Conservation (phyloP, 352 stramenopile genomes). For the Globisporangium apiculatum region DNA sequence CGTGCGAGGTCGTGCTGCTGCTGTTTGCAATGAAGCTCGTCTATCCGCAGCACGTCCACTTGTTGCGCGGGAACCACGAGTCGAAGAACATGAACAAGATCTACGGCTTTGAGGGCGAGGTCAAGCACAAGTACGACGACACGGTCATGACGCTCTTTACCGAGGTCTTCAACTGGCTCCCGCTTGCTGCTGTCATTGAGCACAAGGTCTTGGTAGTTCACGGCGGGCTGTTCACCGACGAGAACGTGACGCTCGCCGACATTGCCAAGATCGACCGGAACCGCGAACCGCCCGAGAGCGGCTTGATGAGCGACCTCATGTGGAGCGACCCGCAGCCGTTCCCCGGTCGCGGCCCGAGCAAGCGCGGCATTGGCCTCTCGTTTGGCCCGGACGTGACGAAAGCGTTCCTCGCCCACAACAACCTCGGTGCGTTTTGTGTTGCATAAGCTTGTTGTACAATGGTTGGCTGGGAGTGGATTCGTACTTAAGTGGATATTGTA, state of each 20-base stretch:
- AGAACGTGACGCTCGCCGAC: slow-evolving; percentile 91
- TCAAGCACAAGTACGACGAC: slow-evolving; percentile 99
- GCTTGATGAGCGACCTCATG: slow-evolving; percentile 89
- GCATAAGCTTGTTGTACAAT: not conserved
- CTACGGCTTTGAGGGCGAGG: slow-evolving; percentile 99
- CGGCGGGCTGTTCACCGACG: slow-evolving; percentile 93
- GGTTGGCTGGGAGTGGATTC: not conserved
- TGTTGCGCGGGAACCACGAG: slow-evolving; percentile 97
- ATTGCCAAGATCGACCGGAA: slow-evolving; percentile 96
- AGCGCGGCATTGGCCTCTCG: slow-evolving; percentile 95
- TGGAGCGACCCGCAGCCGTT: slow-evolving; percentile 98
- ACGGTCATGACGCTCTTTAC: slow-evolving; percentile 99
- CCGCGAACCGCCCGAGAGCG: slow-evolving; percentile 92
- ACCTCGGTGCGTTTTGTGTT: slow-evolving; percentile 59
- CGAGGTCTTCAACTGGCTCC: slow-evolving; percentile 98
- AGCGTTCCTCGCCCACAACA: slow-evolving; percentile 94
- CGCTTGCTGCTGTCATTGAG: slow-evolving; percentile 92
- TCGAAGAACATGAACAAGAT: slow-evolving; percentile 99
- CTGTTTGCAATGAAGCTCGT: slow-evolving; percentile 97
- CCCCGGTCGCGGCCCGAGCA: slow-evolving; percentile 90
- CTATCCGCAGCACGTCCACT: slow-evolving; percentile 90
- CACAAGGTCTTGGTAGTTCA: slow-evolving; percentile 96
- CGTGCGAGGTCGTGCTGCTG: slow-evolving; percentile 97
- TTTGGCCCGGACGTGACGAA: slow-evolving; percentile 98
- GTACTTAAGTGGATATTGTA: no score